A percentile compares a stretch with the other conserved stretches of the same genome.
Conservation (phyloP, 805 yeast species). For the Nakazawaea ishiwadae region DNA sequence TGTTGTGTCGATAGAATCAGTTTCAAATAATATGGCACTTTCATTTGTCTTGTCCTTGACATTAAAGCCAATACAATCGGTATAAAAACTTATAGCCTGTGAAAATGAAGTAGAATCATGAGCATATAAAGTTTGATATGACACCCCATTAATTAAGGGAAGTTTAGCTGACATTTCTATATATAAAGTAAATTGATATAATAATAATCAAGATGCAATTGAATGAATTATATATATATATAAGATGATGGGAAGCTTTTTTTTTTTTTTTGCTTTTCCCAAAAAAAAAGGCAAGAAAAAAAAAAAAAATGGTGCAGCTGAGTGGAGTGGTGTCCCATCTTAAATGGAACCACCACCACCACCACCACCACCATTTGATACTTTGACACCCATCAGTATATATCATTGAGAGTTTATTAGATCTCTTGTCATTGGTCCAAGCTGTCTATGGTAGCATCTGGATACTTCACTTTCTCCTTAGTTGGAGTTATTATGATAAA, state of each 20-base stretch:
- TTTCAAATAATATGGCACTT: slow-evolving; percentile 29
- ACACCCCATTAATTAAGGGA: slow-evolving; percentile 52
- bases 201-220: not conserved
- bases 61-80: slow-evolving; percentile 34
- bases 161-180: slow-evolving; percentile 1
- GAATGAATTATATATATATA: not conserved
- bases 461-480: no score
- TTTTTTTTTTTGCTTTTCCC: not conserved
- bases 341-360: no score
- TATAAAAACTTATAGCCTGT: slow-evolving; percentile 54
- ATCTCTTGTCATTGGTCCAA: no score
- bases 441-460: no score
- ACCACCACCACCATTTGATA: no score
- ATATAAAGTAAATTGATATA: not conserved
- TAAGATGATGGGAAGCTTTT: not conserved
- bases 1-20: slow-evolving; percentile 21
- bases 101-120: slow-evolving; percentile 37
- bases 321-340: slow-evolving; percentile 7
- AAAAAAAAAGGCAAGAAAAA: no score
- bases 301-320: not conserved
- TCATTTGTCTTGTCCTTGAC: slow-evolving; percentile 24
- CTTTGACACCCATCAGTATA: no score
- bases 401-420: no score
- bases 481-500: no score
- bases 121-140: slow-evolving; percentile 50